Base-by-base conservation (phyloP, 495 filamentous ascomycete genomes). In the Penicillium salamii region DNA sequence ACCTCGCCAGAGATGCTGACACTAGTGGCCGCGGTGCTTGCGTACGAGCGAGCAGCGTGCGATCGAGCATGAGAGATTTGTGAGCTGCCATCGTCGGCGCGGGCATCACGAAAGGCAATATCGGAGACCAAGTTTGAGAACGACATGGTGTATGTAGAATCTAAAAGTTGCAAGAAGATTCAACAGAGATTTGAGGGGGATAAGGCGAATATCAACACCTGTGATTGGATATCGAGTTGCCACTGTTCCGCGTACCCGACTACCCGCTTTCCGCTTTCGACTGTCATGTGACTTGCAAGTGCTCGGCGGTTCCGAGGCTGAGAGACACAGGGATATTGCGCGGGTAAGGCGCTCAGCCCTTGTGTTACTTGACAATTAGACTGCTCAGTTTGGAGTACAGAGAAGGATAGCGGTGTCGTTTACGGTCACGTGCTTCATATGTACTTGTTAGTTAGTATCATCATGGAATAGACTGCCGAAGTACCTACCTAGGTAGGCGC, bases 1-100 rank as follows among this genome's bases (percentile, higher is more conserved):
- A 98, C 95, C 56, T 96, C 90, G 20, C 91, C 91, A 8, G 86
- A 79, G 53, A 96, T 90, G 81, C 89, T 93, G 37, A 95, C 89
- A 69, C 88, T 95, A 9, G 91, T 96, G n/a, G 91, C 90, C 23
- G 88, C 78, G 13, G 91, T 96, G 72, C 88, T 92, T 48, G 88
- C 77, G 66, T 92, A 90, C 11, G 90, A 95, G 59, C 83, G 82
- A 50, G 86, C 84, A 52, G 82, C 55, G 26, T 65, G 46, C 8
- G 88, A 91, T 61, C 78, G 84, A 43, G 85, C 83, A 49, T 78
- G 78, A 4, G 89, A 93, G 52, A 90, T 72, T 58, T 86, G 83
- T 9, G 87, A 90, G 54, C 83, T 78, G 40, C 72, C 71, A 59
- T 74, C 76, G 58, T 71, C 79, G 29, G 62, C 80, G 54, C 68